A percentile compares a stretch with the other conserved stretches of the same genome.
Evolutionary conservation across 192 early-diverging fungal species (phyloP).

Genomic region (Coemansia sp.): DNA sequence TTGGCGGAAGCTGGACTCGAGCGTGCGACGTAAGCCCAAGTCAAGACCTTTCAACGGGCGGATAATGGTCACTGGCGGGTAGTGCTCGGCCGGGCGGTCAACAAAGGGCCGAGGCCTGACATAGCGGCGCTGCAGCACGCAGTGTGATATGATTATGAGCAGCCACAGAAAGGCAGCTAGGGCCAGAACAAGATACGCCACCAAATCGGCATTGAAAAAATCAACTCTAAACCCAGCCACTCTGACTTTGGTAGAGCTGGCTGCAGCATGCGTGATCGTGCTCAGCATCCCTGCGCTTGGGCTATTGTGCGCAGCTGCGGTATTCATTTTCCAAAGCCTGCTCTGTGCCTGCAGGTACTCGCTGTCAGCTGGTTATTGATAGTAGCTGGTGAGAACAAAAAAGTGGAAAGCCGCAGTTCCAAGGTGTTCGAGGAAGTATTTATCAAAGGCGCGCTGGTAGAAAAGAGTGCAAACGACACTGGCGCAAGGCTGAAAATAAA

Average conservation of each 20-base stretch:
- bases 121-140: constrained; percentile 51
- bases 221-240: constrained; percentile 13
- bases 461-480: background rate
- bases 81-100: constrained; percentile 33
- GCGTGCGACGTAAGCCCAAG: constrained; percentile 74
- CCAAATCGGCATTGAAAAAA: constrained; percentile 8
- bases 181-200: constrained; percentile 29
- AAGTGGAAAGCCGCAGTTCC: background rate
- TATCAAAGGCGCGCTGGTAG: background rate
- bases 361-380: constrained; percentile 3
- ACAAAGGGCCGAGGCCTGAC: constrained; percentile 39
- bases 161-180: constrained; percentile 31
- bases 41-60: constrained; percentile 95
- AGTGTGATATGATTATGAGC: constrained; percentile 40
- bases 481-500: background rate
- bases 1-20: constrained; percentile 85
- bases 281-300: constrained; percentile 21
- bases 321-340: constrained; percentile 7
- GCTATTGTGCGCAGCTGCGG: constrained; percentile 25
- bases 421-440: background rate
- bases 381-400: constrained; percentile 1
- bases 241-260: background rate
- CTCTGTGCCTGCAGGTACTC: constrained; percentile 2
- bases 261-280: constrained; percentile 6
- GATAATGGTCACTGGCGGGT: constrained; percentile 87